Percentiles rank a stretch among this genome's conserved stretches.
These are phyloP conservation scores for Ceratobasidium sp. DNA, from an alignment of 1,284 basidiomycete species.

Conservation along the genomic window DNA sequence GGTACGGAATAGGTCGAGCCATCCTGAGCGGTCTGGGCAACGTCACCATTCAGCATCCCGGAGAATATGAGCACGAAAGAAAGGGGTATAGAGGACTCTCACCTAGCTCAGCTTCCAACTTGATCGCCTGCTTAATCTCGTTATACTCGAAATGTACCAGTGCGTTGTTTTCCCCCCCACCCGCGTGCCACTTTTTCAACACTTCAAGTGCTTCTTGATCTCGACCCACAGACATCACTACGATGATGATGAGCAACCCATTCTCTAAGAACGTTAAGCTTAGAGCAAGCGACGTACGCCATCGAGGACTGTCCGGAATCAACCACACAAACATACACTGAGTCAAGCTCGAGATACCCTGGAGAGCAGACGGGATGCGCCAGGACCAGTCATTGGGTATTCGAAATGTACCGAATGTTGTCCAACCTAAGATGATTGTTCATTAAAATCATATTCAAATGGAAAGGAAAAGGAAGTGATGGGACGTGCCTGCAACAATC, in stretches of 20 bases:
- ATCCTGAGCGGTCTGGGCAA: constrained; percentile 45
- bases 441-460: neutral
- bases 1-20: constrained; percentile 54
- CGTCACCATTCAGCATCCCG: neutral
- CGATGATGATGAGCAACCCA: constrained; percentile 65
- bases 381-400: constrained; percentile 56
- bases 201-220: constrained; percentile 48
- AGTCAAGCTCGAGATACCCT: constrained; percentile 56
- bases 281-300: constrained; percentile 63
- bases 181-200: constrained; percentile 50
- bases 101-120: constrained; percentile 54
- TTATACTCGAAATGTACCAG: constrained; percentile 58
- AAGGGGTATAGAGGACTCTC: neutral
- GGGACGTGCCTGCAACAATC: constrained; percentile 52
- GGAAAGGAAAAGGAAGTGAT: neutral
- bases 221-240: constrained; percentile 47
- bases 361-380: constrained; percentile 58
- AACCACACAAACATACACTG: constrained; percentile 55
- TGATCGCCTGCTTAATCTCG: constrained; percentile 59
- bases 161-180: constrained; percentile 54
- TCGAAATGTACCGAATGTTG: constrained; percentile 55
- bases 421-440: constrained; percentile 51
- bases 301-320: constrained; percentile 58
- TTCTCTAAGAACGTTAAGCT: constrained; percentile 56
- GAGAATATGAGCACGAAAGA: neutral